Percentiles rank a stretch among this genome's conserved stretches.
These are phyloP conservation scores for Cyclotella choctawhatcheeana DNA, from an alignment of 108 stramenopile genomes.

Conservation along the genomic window DNA sequence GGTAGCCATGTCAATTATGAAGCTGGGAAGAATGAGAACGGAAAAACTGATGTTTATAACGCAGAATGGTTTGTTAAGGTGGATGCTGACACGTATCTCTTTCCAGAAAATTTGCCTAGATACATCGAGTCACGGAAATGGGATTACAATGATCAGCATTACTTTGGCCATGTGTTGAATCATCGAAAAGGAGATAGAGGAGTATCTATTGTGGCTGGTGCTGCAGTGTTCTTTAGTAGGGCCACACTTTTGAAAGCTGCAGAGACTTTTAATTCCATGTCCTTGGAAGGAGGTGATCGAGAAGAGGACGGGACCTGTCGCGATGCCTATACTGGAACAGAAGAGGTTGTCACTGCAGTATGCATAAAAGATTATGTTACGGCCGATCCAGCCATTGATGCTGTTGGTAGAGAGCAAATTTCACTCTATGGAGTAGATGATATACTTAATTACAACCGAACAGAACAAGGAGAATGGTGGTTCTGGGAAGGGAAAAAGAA, in stretches of 20 bases:
- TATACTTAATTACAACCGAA: conserved; percentile 30
- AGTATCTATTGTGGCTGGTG: conserved; percentile 45
- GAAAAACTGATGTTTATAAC: conserved; percentile 12
- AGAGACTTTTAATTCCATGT: conserved; percentile 33
- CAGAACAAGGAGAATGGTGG: conserved; percentile 44
- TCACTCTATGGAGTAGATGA: conserved; percentile 18
- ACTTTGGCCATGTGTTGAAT: conserved; percentile 48
- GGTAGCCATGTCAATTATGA: background rate
- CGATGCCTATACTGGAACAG: conserved; percentile 43
- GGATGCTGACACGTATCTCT: conserved; percentile 45
- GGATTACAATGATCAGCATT: conserved; percentile 41
- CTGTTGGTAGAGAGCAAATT: conserved; percentile 31
- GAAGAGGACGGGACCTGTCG: conserved; percentile 51
- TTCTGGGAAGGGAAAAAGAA: conserved; percentile 38
- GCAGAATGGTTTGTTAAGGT: conserved; percentile 53
- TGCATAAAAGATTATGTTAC: conserved; percentile 29
- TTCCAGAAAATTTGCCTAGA: conserved; percentile 38
- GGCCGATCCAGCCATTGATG: conserved; percentile 34
- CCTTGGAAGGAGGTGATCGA: conserved; percentile 36
- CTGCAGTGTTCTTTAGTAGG: conserved; percentile 39
- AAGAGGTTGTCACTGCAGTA: conserved; percentile 41
- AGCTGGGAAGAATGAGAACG: background rate
- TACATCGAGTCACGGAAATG: conserved; percentile 29
- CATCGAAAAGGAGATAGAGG: conserved; percentile 31
- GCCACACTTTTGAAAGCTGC: conserved; percentile 32